phyloP scores from a whole-genome alignment of 305 asterid genomes.

The Ajuga reptans region DNA sequence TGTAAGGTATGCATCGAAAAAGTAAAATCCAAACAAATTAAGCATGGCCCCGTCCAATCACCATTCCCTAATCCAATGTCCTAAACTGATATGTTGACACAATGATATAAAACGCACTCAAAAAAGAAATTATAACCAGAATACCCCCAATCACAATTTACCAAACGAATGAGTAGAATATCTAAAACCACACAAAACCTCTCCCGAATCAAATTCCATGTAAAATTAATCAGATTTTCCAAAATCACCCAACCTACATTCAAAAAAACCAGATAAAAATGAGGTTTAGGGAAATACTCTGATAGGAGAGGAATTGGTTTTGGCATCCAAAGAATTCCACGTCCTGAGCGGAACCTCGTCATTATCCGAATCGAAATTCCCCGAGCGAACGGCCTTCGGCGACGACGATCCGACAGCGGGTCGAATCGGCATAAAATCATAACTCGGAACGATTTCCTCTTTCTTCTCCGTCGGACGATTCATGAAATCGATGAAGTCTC shows the following conservation, averaged over 20 bases:
- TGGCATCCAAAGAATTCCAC: constrained; percentile 66
- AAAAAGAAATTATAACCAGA: neutral
- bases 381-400: constrained; percentile 29
- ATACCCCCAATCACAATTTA: neutral
- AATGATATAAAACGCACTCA: neutral
- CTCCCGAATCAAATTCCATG: neutral
- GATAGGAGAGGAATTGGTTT: constrained; percentile 35
- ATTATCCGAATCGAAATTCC: constrained; percentile 39
- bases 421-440: constrained; percentile 54
- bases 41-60: neutral
- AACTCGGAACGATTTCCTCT: constrained; percentile 45
- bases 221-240: neutral
- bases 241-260: neutral
- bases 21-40: neutral
- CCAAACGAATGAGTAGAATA: neutral
- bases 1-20: neutral
- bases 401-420: constrained; percentile 30
- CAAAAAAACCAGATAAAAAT: neutral
- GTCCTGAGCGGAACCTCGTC: constrained; percentile 40
- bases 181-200: neutral
- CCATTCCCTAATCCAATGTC: neutral
- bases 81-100: neutral
- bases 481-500: constrained; percentile 63
- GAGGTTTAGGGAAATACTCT: constrained; percentile 39
- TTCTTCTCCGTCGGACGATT: constrained; percentile 44